Evolutionary conservation across 768 basidiomycete species (phyloP).

Genomic region (Podaxis sp.): DNA sequence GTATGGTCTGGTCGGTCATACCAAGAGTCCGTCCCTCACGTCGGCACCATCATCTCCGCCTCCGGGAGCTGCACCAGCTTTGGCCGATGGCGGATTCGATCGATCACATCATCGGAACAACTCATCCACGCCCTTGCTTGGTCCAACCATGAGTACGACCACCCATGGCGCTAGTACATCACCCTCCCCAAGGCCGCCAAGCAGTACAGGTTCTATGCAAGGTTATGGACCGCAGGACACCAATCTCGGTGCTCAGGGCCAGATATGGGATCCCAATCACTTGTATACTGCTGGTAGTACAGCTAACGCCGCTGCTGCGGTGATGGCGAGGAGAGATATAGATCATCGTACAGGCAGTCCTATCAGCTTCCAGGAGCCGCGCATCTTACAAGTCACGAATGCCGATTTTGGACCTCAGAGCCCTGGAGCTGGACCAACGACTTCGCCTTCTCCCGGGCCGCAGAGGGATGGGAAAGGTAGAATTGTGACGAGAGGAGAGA

Average conservation of each 20-base stretch:
- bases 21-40: conserved; percentile 28
- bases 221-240: conserved; percentile 16
- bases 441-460: conserved; percentile 22
- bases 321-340: conserved; percentile 17
- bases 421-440: conserved; percentile 22
- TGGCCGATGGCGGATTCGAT: background rate
- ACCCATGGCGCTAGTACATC: conserved; percentile 32
- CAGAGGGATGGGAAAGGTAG: conserved; percentile 32
- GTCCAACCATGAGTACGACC: background rate
- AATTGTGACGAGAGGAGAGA: conserved; percentile 26
- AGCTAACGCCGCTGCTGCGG: conserved; percentile 15
- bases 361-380: conserved; percentile 39
- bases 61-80: conserved; percentile 19
- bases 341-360: conserved; percentile 39
- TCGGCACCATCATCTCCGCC: conserved; percentile 36
- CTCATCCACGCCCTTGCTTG: conserved; percentile 8
- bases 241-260: conserved; percentile 21
- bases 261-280: conserved; percentile 4
- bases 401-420: conserved; percentile 23
- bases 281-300: conserved; percentile 17
- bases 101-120: conserved; percentile 6
- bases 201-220: conserved; percentile 20
- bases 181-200: conserved; percentile 38
- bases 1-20: conserved; percentile 61
- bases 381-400: conserved; percentile 42